phyloP scores from a whole-genome alignment of 2,329 filamentous ascomycete genomes.

The Pseudodiploospora longispora region DNA sequence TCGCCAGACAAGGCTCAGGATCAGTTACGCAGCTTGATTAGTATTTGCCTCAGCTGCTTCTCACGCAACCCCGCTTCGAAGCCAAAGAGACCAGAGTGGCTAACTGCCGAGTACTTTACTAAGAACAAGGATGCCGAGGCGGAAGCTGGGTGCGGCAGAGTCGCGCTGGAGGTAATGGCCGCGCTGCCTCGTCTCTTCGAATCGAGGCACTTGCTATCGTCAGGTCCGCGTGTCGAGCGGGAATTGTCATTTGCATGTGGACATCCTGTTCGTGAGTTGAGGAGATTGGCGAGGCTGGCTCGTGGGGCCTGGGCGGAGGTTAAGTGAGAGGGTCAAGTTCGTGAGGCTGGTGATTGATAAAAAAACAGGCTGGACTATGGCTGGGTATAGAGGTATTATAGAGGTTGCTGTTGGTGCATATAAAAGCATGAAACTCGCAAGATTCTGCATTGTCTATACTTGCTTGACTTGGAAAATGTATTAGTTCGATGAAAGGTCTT shows the following conservation, averaged over 20 bases:
- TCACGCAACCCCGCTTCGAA: slow-evolving; percentile 20
- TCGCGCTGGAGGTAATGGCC: slow-evolving; percentile 39
- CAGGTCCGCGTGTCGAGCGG: slow-evolving; percentile 35
- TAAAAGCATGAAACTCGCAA: too few relatives aligned
- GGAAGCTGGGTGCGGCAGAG: slow-evolving; percentile 34
- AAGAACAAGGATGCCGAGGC: slow-evolving; percentile 11
- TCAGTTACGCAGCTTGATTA: slow-evolving; percentile 42
- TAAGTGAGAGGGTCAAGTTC: slow-evolving; percentile 14
- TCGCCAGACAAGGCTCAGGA: slow-evolving; percentile 37
- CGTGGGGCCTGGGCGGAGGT: slow-evolving; percentile 40
- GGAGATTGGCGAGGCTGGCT: slow-evolving; percentile 40
- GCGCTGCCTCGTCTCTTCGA: slow-evolving; percentile 42
- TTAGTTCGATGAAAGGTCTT: too few relatives aligned
- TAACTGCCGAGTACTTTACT: slow-evolving; percentile 18
- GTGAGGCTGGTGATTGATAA: neutral
- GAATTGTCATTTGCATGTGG: slow-evolving; percentile 44
- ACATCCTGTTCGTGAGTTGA: slow-evolving; percentile 44
- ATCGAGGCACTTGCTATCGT: slow-evolving; percentile 35
- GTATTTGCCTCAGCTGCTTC: slow-evolving; percentile 34
- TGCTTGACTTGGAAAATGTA: too few relatives aligned
- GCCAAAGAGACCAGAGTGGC: slow-evolving; percentile 19
- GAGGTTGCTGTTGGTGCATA: too few relatives aligned
- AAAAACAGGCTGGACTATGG: neutral
- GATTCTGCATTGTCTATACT: too few relatives aligned
- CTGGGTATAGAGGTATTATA: too few relatives aligned